Base-by-base conservation (phyloP, 495 filamentous ascomycete species). In the Podospora australis region DNA sequence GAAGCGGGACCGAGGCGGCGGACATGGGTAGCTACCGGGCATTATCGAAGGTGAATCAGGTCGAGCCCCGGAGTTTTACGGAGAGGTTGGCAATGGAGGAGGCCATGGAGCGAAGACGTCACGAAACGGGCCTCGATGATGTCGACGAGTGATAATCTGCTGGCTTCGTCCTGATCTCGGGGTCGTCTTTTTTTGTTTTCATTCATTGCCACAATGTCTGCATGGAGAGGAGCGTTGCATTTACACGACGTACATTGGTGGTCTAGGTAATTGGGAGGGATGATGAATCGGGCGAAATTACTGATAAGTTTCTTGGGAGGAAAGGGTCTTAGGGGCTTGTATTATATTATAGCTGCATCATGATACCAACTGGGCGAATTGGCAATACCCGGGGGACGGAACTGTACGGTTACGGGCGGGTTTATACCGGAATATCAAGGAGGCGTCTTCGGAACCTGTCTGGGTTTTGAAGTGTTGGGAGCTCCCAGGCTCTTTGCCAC, bases 21-120 rank as follows among this genome's bases (percentile, higher is more conserved):
- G 59, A 63, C 25, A 14, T 62, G 32, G 65, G 63, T 11, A 72
- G 65, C 44, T 76, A 67, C 51, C 55, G 65, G 10, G 65, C 64
- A 4, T 35, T 70, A 40, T 59, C 49, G 25, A 59, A 46, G 24
- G 39, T 17, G 30, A 50, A 57, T 5, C 56, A 53, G 9, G 64
- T 63, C 6, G 63, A 58, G 25, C 66, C 72, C 14, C 58, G 57
- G 22, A 73, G 69, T 45, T 60, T 76, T 21, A 62, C 68, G 38
- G 67, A 74, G 62, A 57, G 65, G 32, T 40, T 75, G 48, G 65
- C 70, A 24, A 50, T 68, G 35, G 72, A 74, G 46, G 72, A 73
- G 25, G 62, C 59, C 14, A 57, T 60, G 58, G 66, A 64, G 53
- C 38, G 57, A 39, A 50, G 54, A 41, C 52, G 32, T 39, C 8